Evolutionary conservation across 352 stramenopile genomes (phyloP), one percentile per base, ranked within the genome.

Genomic region (Phytophthora sansomeana): DNA sequence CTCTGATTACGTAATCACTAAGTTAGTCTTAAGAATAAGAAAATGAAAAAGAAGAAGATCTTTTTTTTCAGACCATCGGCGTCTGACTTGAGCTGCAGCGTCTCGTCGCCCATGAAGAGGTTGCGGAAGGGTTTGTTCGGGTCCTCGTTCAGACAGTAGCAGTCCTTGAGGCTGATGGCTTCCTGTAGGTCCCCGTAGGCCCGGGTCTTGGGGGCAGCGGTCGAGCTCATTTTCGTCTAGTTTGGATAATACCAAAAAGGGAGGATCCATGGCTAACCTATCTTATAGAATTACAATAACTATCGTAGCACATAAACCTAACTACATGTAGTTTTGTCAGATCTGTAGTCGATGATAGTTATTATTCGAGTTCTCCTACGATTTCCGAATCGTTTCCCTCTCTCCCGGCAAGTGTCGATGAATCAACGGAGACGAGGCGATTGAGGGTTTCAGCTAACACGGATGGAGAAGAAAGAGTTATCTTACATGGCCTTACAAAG

Each of bases 71-170:
- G 56, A 91, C 82, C 86, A 59, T 91, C 86, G 7, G 84, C 83
- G 58, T 95, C 86, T 24, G 83, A 92, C 69, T 92, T 87, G 54
- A 95, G 75, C 56, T 81, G 56, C 42, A 95, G 80, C 63, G 84
- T 90, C 49, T 82, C 81, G 71, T 95, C 84, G 50, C 86, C 81
- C 29, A 88, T 80, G 52, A 95, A 95, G 26, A 95, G 74, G 67
- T 95, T 95, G 48, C 63, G 63, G 69, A 91, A 91, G 39, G 80
- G 74, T 30, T 81, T 77, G 66, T 75, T 92, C 7, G 83, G 78
- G 63, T 93, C 74, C 57, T 92, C 86, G 43, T 95, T 95, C 26
- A 95, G 69, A 58, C 85, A 94, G 64, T 92, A 94, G 71, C 81
- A 89, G 49, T 84, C 80, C 41, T 77, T 77, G 48, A 57, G 70